A percentile compares a stretch with the other conserved stretches of the same genome.
phyloP scores from a whole-genome alignment of 1,284 basidiomycete genomes.

The Rhodotorula sp. region DNA sequence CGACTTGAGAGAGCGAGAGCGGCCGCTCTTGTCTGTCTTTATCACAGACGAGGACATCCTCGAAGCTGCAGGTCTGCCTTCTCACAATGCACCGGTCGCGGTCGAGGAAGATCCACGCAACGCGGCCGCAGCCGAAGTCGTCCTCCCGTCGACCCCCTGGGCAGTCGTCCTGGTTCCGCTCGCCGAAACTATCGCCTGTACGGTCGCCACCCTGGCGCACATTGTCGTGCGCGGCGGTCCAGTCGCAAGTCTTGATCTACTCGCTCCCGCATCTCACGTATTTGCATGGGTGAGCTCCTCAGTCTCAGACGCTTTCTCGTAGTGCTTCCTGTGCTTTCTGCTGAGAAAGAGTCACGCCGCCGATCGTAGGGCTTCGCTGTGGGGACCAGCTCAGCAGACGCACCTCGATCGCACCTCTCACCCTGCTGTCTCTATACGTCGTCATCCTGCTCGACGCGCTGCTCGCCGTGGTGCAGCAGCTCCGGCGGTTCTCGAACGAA shows the following conservation, averaged over 20 bases:
- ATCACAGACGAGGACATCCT: constrained; percentile 18
- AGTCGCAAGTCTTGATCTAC: no score
- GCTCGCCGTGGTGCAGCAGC: constrained; percentile 56
- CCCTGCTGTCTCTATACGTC: constrained; percentile 59
- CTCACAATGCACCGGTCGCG: no score
- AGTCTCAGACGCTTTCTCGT: not conserved
- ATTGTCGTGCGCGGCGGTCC: not conserved
- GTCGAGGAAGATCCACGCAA: not conserved
- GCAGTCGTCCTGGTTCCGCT: constrained; percentile 9
- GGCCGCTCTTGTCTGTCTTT: constrained; percentile 23
- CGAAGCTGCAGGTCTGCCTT: not conserved
- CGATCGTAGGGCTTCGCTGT: constrained; percentile 7
- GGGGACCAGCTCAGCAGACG: constrained; percentile 1
- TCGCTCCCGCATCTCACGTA: not conserved
- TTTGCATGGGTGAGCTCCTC: constrained; percentile 11
- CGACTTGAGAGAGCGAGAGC: not conserved
- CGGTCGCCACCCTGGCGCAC: not conserved
- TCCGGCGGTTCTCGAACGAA: constrained; percentile 50
- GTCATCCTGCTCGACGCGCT: constrained; percentile 53
- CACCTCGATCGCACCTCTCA: constrained; percentile 51
- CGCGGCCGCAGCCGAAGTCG: not conserved
- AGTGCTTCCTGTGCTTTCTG: not conserved
- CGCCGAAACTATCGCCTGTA: constrained; percentile 12
- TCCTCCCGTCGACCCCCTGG: constrained; percentile 8
- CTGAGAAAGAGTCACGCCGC: not conserved